These are phyloP conservation scores for Immersiella caudata DNA, from an alignment of 495 filamentous ascomycete species.

Conservation along the genomic window DNA sequence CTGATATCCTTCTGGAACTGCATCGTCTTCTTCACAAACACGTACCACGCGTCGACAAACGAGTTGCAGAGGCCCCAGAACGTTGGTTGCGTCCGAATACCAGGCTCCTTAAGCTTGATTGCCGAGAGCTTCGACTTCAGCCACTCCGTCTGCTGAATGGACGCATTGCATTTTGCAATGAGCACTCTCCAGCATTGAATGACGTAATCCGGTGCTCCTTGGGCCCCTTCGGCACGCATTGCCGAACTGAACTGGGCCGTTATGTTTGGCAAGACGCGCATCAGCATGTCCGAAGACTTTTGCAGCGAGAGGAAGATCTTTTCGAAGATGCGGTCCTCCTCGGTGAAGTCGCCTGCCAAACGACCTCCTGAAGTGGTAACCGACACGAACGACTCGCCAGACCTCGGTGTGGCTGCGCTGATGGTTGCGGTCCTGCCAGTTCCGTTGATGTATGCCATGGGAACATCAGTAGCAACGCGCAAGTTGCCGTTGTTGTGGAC, in stretches of 20 bases:
- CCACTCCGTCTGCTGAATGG: slow-evolving; percentile 65
- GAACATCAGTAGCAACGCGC: slow-evolving; percentile 54
- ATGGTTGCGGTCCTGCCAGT: slow-evolving; percentile 51
- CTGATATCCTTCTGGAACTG: slow-evolving; percentile 61
- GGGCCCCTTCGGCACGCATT: slow-evolving; percentile 46
- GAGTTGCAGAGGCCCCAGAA: slow-evolving; percentile 83
- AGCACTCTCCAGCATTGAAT: slow-evolving; percentile 71
- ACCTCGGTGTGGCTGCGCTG: slow-evolving; percentile 68
- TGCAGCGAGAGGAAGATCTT: slow-evolving; percentile 74
- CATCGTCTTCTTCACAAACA: slow-evolving; percentile 71
- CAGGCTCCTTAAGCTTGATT: slow-evolving; percentile 83
- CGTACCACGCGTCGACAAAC: slow-evolving; percentile 75
- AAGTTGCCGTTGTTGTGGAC: slow-evolving; percentile 62
- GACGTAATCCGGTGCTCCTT: slow-evolving; percentile 50
- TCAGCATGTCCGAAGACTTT: slow-evolving; percentile 65
- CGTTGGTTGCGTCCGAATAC: slow-evolving; percentile 69
- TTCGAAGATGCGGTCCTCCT: slow-evolving; percentile 79
- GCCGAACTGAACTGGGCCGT: slow-evolving; percentile 61
- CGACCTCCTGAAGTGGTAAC: slow-evolving; percentile 50
- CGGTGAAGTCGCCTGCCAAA: slow-evolving; percentile 58
- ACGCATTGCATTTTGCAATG: slow-evolving; percentile 64
- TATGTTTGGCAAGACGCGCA: slow-evolving; percentile 66
- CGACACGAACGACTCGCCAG: slow-evolving; percentile 74
- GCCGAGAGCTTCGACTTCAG: slow-evolving; percentile 71
- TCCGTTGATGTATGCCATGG: slow-evolving; percentile 45